Conservation (phyloP, 2,329 filamentous ascomycete species). For the Colletotrichum caudatum region DNA sequence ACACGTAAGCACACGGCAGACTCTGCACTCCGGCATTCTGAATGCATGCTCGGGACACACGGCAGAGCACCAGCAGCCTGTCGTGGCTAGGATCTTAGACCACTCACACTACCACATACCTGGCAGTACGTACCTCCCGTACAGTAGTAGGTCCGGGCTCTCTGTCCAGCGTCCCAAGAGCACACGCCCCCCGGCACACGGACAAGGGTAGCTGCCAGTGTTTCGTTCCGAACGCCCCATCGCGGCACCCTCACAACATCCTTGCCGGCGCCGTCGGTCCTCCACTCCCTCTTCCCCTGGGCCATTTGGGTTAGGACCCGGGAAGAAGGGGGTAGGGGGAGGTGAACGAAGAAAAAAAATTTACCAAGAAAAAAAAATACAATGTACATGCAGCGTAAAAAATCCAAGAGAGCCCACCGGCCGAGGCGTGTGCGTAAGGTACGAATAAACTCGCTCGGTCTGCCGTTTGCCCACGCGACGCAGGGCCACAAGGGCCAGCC, state of each 20-base stretch:
- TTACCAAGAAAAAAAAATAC: too few species aligned
- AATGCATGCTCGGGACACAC: conserved; percentile 17
- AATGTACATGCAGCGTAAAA: background rate
- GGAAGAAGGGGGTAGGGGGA: background rate
- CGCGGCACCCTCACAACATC: conserved; percentile 35
- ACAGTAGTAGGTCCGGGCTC: conserved; percentile 19
- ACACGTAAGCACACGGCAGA: background rate
- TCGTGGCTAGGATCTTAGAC: conserved; percentile 32
- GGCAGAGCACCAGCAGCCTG: conserved; percentile 30
- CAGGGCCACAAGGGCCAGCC: conserved; percentile 30
- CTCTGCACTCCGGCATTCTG: conserved; percentile 5
- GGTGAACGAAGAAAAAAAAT: background rate
- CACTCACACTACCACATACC: background rate
- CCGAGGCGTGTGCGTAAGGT: conserved; percentile 41
- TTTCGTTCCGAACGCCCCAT: conserved; percentile 42
- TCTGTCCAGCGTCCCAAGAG: conserved; percentile 29
- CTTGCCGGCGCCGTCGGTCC: conserved; percentile 30
- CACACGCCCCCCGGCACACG: conserved; percentile 40
- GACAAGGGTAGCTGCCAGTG: conserved; percentile 42
- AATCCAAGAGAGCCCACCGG: conserved; percentile 11
- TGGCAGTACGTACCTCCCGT: too few species aligned
- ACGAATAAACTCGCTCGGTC: conserved; percentile 42
- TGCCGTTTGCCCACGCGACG: conserved; percentile 41
- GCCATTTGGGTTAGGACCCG: conserved; percentile 21
- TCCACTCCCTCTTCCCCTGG: conserved; percentile 34